A percentile compares a stretch with the other conserved stretches of the same genome.
These are phyloP conservation scores for Rutstroemia sp. DNA, from an alignment of 2,329 filamentous ascomycete genomes.

Conservation along the genomic window DNA sequence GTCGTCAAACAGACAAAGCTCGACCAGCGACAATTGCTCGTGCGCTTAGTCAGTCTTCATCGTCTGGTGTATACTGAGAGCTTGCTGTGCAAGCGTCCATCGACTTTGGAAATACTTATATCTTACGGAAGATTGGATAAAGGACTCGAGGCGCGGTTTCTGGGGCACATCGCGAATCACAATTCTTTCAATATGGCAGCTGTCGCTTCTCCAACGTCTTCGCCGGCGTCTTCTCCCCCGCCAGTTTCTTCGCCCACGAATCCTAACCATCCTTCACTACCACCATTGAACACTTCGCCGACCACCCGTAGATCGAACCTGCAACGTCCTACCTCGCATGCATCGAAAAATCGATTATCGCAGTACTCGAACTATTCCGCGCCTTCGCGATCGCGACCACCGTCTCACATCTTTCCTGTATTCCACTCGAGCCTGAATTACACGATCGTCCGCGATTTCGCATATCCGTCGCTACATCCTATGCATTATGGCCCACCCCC, in stretches of 20 bases:
- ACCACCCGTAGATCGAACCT: conserved; percentile 47
- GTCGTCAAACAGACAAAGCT: background rate
- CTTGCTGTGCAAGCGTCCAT: conserved; percentile 27
- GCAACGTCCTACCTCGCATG: conserved; percentile 65
- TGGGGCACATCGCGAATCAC: conserved; percentile 6
- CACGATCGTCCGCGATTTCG: conserved; percentile 91
- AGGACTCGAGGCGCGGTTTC: background rate
- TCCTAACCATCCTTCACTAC: conserved; percentile 45
- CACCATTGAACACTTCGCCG: conserved; percentile 51
- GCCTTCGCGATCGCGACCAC: conserved; percentile 65
- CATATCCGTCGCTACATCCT: conserved; percentile 74
- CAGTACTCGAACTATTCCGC: conserved; percentile 70
- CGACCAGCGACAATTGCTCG: background rate
- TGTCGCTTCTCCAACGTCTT: conserved; percentile 49
- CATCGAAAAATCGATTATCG: conserved; percentile 73
- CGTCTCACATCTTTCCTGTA: conserved; percentile 73
- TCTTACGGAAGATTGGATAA: background rate
- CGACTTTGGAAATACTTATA: conserved; percentile 8
- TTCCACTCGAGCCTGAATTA: conserved; percentile 83
- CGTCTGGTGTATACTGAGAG: conserved; percentile 13
- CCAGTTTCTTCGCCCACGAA: conserved; percentile 39
- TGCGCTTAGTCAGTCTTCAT: conserved; percentile 3
- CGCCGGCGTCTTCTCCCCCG: conserved; percentile 45
- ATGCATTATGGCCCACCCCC: conserved; percentile 91
- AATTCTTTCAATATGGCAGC: conserved; percentile 30